Percentiles rank a stretch among this genome's conserved stretches.
These are phyloP conservation scores for Cyanodermella asteris DNA, from an alignment of 2,329 filamentous ascomycete species.

Conservation along the genomic window DNA sequence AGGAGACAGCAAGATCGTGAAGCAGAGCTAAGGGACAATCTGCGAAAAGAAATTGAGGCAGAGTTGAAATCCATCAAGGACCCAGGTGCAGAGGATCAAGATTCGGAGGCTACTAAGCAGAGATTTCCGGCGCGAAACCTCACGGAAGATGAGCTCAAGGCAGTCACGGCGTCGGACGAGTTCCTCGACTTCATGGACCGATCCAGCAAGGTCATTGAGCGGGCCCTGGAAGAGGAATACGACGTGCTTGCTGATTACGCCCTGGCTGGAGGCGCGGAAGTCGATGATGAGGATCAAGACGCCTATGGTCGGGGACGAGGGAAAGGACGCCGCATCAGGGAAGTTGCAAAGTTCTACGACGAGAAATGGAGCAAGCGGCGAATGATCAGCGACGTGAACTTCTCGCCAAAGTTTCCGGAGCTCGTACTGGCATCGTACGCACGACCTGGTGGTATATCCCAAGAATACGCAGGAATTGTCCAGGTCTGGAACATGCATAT, in stretches of 20 bases:
- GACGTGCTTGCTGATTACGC: conserved; percentile 92
- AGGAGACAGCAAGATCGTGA: conserved; percentile 62
- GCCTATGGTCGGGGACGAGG: conserved; percentile 18
- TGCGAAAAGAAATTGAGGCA: conserved; percentile 79
- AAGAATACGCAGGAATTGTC: conserved; percentile 79
- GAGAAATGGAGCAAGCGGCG: conserved; percentile 92
- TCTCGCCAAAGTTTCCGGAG: conserved; percentile 84
- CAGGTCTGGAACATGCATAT: conserved; percentile 96
- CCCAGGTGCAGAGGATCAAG: conserved; percentile 34
- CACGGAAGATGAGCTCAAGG: conserved; percentile 65
- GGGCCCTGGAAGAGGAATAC: conserved; percentile 85
- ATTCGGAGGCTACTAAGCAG: conserved; percentile 21
- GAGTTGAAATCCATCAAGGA: conserved; percentile 58
- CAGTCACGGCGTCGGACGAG: conserved; percentile 76
- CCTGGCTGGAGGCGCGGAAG: conserved; percentile 46
- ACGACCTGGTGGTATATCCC: conserved; percentile 85
- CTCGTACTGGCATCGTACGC: conserved; percentile 87
- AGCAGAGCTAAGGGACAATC: conserved; percentile 67
- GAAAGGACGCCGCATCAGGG: conserved; percentile 33
- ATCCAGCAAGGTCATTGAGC: conserved; percentile 91
- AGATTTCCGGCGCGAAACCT: conserved; percentile 60
- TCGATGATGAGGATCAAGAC: conserved; percentile 59
- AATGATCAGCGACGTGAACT: conserved; percentile 89
- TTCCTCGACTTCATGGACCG: conserved; percentile 90
- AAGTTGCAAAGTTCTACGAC: conserved; percentile 84